Percentiles rank a stretch among this genome's conserved stretches.
Evolutionary conservation across 805 yeast species (phyloP).

Genomic region (Saccharomyces eubayanus): DNA sequence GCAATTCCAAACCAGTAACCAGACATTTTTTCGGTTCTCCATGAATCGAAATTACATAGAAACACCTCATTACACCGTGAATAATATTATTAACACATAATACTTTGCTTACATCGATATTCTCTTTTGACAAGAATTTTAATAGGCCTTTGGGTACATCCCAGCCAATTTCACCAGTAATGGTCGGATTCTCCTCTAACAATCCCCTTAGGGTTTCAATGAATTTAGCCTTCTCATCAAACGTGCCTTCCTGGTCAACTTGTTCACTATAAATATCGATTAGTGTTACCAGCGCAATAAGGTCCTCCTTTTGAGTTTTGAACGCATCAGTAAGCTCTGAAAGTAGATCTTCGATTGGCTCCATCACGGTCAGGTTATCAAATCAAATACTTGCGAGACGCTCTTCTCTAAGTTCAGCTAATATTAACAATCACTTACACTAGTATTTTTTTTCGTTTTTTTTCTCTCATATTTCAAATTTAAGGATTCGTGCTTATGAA

Average conservation of each 20-base stretch:
- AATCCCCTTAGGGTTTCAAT: conserved; percentile 39
- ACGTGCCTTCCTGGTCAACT: conserved; percentile 12
- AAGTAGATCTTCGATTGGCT: not conserved
- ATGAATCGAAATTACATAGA: conserved; percentile 52
- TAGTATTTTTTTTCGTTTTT: not conserved
- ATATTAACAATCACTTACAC: not conserved
- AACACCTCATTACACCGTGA: conserved; percentile 36
- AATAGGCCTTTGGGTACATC: conserved; percentile 71
- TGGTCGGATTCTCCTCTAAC: conserved; percentile 38
- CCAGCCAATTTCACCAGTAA: conserved; percentile 76
- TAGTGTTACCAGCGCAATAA: conserved; percentile 23
- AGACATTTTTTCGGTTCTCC: conserved; percentile 82
- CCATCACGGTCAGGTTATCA: not conserved
- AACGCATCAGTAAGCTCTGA: conserved; percentile 19
- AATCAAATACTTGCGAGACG: not conserved
- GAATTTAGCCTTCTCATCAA: conserved; percentile 43
- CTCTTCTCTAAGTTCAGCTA: not conserved
- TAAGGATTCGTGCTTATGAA: not conserved
- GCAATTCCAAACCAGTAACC: conserved; percentile 58
- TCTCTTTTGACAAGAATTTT: conserved; percentile 38
- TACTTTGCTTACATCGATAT: conserved; percentile 29
- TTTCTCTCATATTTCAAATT: not conserved
- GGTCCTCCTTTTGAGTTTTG: conserved; percentile 19
- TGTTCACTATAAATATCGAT: conserved; percentile 24
- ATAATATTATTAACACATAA: conserved; percentile 28